Base-by-base conservation (phyloP, 2,329 filamentous ascomycete genomes). In the Sclerotinia borealis region DNA sequence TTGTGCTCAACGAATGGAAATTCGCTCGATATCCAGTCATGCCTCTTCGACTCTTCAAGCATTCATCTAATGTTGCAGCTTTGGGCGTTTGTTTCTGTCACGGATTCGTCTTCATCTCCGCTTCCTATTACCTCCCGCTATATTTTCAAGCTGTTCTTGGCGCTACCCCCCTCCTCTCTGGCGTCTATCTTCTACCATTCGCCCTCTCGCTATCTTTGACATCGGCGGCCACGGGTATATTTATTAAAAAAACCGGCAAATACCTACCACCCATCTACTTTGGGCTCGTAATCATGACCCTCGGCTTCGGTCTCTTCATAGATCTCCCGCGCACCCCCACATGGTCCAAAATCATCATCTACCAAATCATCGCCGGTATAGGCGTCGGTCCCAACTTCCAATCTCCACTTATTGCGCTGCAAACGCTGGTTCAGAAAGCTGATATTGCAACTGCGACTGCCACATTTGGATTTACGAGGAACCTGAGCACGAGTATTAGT, bases 1-100 rank as follows among this genome's bases (percentile, higher is more conserved):
- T 96, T 75, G 77, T 88, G 67, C 52, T 91, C 27, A 85, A 88
- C 70, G 92, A 96, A 76, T 85, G 83, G 78, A 87, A 86, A 70
- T 71, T 91, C 36, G 90, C 92, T 56, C 84, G 81, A 63, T 92
- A 90, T 68, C 92, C 92, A 1, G 80, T 96, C 64, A 91, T 95
- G 74, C 92, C 92, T 0, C 76, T 90, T 15, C 80, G 83, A 0
- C 79, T 96, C 10, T 96, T 96, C 78, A 80, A 79, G 49, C 80
- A 84, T 54, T 76, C 79, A 31, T 88, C 85, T 41, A 92, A 90
- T 72, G 72, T 90, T 34, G 85, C 88, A 8, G 80, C 86, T 1
- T 84, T 92, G 17, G 60, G 60, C 13, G 80, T 89, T 51, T 88
- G 87, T 70, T 92, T 92, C 77, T 82, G 85, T 67, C 91, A 96